A percentile compares a stretch with the other conserved stretches of the same genome.
Conservation (phyloP, 73 alveolate genomes). For the Symbiodinium pilosum region DNA sequence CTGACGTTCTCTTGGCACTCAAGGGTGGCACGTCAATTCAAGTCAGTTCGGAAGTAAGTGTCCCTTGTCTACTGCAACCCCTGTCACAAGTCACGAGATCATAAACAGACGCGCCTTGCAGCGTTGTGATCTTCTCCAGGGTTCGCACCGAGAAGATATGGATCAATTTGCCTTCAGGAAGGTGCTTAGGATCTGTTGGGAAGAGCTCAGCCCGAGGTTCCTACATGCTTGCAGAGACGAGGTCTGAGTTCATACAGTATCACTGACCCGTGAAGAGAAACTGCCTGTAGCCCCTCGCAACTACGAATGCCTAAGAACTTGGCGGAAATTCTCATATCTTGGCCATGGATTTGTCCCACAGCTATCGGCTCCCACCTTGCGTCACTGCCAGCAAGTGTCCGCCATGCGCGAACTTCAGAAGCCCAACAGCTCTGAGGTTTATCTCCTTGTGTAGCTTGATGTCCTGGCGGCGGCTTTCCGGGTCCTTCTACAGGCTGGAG, state of each 20-base stretch:
- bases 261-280: not conserved
- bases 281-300: not conserved
- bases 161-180: not conserved
- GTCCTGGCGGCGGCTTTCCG: slow-evolving; percentile 40
- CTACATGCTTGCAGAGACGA: too few species aligned
- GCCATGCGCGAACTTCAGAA: slow-evolving; percentile 36
- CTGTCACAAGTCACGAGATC: too few species aligned
- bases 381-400: slow-evolving; percentile 72
- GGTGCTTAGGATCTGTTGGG: too few species aligned
- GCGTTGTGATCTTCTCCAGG: not conserved
- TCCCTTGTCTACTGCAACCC: too few species aligned
- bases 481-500: too few species aligned
- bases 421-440: not conserved
- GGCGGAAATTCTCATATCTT: not conserved
- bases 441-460: slow-evolving; percentile 56
- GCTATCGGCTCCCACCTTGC: slow-evolving; percentile 8
- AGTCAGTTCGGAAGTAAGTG: too few species aligned
- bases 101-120: not conserved
- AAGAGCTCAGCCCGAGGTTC: too few species aligned
- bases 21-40: too few species aligned
- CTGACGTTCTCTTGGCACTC: too few species aligned
- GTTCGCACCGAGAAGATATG: not conserved
- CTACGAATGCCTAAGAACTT: not conserved
- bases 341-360: not conserved
- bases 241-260: not conserved